Conservation (phyloP, 176 grass and related monocot genomes). For the Melocanna baccifera region DNA sequence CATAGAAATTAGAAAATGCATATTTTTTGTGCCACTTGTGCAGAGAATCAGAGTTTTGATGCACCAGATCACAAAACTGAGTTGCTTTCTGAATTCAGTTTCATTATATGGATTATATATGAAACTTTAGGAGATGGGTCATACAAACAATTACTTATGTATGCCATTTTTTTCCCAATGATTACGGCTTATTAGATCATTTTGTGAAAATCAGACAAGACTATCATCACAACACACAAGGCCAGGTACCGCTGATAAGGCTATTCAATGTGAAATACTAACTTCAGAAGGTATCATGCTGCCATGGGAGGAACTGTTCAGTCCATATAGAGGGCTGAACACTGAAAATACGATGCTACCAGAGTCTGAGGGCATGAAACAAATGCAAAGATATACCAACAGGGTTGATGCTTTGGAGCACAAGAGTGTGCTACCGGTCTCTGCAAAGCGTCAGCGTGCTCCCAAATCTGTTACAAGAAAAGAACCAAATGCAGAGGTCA, state of each 20-base stretch:
- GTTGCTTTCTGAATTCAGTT: slow-evolving; percentile 10
- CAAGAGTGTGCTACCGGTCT: background rate
- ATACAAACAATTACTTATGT: background rate
- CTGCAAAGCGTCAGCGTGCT: background rate
- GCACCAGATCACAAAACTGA: background rate
- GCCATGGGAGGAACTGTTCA: slow-evolving; percentile 16
- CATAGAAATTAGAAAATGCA: slow-evolving; percentile 5
- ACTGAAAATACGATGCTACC: background rate
- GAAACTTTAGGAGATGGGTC: background rate
- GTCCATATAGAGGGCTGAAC: background rate
- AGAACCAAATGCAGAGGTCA: slow-evolving; percentile 13
- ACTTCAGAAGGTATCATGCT: slow-evolving; percentile 38
- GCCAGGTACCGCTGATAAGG: slow-evolving; percentile 45
- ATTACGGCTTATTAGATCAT: background rate
- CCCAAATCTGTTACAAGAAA: slow-evolving; percentile 27
- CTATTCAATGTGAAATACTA: slow-evolving; percentile 48
- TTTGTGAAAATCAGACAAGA: slow-evolving; percentile 34
- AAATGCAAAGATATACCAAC: slow-evolving; percentile 4
- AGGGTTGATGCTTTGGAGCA: slow-evolving; percentile 17
- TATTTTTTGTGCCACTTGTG: background rate
- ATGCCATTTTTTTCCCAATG: background rate
- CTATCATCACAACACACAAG: slow-evolving; percentile 24
- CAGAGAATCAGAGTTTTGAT: background rate
- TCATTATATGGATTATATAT: background rate
- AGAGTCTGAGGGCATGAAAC: slow-evolving; percentile 13